phyloP scores from a whole-genome alignment of 2,329 filamentous ascomycete species.

The Fusarium xyrophilum region DNA sequence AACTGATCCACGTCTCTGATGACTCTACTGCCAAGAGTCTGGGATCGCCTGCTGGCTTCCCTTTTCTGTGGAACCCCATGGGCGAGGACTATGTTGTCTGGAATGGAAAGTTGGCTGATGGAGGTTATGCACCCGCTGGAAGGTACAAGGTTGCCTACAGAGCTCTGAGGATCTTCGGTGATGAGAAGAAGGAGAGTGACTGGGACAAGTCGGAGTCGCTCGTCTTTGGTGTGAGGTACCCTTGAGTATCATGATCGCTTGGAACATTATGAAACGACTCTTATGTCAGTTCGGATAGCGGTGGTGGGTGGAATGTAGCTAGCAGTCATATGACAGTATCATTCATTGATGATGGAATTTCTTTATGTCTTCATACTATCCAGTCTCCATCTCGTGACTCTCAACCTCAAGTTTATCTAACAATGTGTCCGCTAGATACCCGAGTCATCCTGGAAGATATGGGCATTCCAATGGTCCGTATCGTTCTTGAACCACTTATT shows the following conservation, averaged over 20 bases:
- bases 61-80: constrained; percentile 44
- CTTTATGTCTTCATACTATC: background rate
- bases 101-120: constrained; percentile 56
- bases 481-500: constrained; percentile 14
- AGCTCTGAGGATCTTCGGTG: constrained; percentile 59
- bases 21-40: constrained; percentile 18
- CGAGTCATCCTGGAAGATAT: constrained; percentile 11
- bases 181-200: constrained; percentile 52
- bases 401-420: background rate
- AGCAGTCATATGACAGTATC: background rate
- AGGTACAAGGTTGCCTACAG: constrained; percentile 58
- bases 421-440: background rate
- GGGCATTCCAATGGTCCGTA: constrained; percentile 2
- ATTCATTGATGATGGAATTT: background rate
- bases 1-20: constrained; percentile 50
- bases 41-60: constrained; percentile 43
- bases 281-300: background rate
- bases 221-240: constrained; percentile 54
- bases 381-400: background rate
- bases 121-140: constrained; percentile 56
- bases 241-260: background rate
- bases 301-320: background rate
- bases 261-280: background rate
- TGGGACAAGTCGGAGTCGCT: constrained; percentile 55
- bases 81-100: constrained; percentile 44